Evolutionary conservation across 495 filamentous ascomycete species (phyloP), one percentile per base, ranked within the genome.

Genomic region (Sphaerosporella brunnea): DNA sequence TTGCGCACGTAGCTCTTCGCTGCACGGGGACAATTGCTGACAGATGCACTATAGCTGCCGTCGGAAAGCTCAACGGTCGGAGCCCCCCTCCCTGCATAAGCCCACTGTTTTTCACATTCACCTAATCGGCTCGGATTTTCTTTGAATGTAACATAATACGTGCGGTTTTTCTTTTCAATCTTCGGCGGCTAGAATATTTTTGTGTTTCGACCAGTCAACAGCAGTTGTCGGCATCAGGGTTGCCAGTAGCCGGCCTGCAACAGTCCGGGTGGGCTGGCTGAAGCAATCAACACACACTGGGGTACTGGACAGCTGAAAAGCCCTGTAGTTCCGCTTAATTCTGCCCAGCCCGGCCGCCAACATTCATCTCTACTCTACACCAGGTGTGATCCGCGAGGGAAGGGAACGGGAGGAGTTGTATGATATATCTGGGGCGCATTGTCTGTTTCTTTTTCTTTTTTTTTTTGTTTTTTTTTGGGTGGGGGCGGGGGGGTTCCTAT

Each of bases 11-110:
- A n/a, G n/a, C n/a, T n/a, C n/a, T n/a, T n/a, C n/a, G n/a, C n/a
- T n/a, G n/a, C n/a, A n/a, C n/a, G n/a, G n/a, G n/a, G n/a, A 37
- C 4, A 37, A 37, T 9, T 53, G 16, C 36, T 46, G 34, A 41
- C 26, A 40, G 1, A 26, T 21, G 15, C 25, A 34, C 24, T 28
- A 34, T 26, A 59, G 56, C 8, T 59, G 35, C 51, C 49, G 8
- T 59, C 39, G 16, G 55, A 59, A 30, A 45, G 24, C 28, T 46
- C 48, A 32, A 59, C 47, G 28, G 46, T 50, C 9, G 48, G 44
- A 16, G 51, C 45, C n/a, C n/a, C n/a, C n/a, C 34, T 48, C 30
- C 45, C 45, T 38, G 45, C 45, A 48, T 48, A 48, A 48, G 45
- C 45, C 45, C 45, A 5, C 36, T 48, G 9, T 23, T 48, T 23